Base-by-base conservation (phyloP, 2,329 filamentous ascomycete genomes). In the Chlorencoelia australis region DNA sequence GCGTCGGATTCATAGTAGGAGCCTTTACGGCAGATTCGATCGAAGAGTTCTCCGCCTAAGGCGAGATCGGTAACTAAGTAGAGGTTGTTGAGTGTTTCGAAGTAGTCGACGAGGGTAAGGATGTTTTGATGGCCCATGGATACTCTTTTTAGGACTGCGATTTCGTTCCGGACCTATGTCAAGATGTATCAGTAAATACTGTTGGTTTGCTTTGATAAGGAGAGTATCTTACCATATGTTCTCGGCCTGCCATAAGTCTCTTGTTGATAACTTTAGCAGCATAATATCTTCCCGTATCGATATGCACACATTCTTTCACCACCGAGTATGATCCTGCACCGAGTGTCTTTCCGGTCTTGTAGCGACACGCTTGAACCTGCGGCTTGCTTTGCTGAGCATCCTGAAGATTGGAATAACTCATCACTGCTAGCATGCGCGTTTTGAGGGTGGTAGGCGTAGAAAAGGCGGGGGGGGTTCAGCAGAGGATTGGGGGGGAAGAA, bases 241-340 rank as follows among this genome's bases (percentile, higher is more conserved):
- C 91, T 50, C 91, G 75, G 21, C 91, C 91, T 5, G 87, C 84
- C 91, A 98, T 98, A 49, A 98, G 68, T 40, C 89, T 74, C 71
- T 98, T 98, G 67, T 98, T 98, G 64, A 98, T 98, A 45, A 98
- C 91, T 62, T 98, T 98, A 44, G 91, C 89, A 18, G 91, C 91
- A 78, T 96, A 98, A 64, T 95, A 96, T 48, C 88, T 79, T 30
- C 89, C 89, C 0, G 91, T 96, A 52, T 96, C 89, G 55, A 96
- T 96, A 60, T 98, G 91, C 18, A 96, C 88, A 59, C 91, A 98
- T 66, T 98, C 91, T 62, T 96, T 96, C 45, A 98, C 91, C 33
- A 96, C 91, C 24, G 88, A 95, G 65, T 98, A 98, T 39, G 88
- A 95, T 46, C 91, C 91, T 21, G 91, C 88, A 45, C 91, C 91